Conservation (phyloP, 2,329 filamentous ascomycete genomes). For the Pezicula radicicola region DNA sequence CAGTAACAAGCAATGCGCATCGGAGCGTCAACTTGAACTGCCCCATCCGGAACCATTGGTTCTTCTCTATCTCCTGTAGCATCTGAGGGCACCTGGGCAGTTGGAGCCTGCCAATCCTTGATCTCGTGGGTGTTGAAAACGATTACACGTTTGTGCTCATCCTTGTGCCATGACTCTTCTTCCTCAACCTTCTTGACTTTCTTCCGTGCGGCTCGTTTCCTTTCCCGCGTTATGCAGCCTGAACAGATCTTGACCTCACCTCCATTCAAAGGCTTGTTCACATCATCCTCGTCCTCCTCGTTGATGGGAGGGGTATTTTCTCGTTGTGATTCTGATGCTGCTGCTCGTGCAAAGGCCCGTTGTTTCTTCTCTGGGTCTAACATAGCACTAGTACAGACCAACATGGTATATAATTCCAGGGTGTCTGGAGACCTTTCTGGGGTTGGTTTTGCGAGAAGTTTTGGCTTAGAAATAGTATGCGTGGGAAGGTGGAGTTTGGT, state of each 20-base stretch:
- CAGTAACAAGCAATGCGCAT: constrained; percentile 99
- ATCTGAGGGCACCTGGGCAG: constrained; percentile 46
- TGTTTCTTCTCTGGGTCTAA: constrained; percentile 63
- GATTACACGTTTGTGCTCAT: constrained; percentile 77
- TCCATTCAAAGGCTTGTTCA: constrained; percentile 75
- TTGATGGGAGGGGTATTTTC: constrained; percentile 15
- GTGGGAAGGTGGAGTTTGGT: constrained; percentile 82
- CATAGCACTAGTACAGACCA: constrained; percentile 94
- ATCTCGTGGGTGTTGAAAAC: constrained; percentile 90
- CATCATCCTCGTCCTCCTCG: constrained; percentile 39
- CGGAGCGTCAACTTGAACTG: constrained; percentile 77
- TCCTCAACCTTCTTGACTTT: constrained; percentile 93
- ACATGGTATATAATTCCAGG: constrained; percentile 73
- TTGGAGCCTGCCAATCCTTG: constrained; percentile 73
- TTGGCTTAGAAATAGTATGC: constrained; percentile 92
- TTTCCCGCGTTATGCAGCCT: constrained; percentile 88
- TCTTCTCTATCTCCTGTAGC: constrained; percentile 41
- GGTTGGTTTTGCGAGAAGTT: constrained; percentile 73
- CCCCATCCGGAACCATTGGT: constrained; percentile 49
- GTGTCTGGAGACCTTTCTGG: constrained; percentile 67
- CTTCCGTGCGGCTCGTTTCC: constrained; percentile 87
- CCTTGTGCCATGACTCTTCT: constrained; percentile 79
- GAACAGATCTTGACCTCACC: constrained; percentile 91
- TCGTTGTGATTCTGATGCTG: constrained; percentile 28
- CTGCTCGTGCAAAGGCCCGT: constrained; percentile 51